Base-by-base conservation (phyloP, 2,329 filamentous ascomycete species). In the Madurella fahalii region DNA sequence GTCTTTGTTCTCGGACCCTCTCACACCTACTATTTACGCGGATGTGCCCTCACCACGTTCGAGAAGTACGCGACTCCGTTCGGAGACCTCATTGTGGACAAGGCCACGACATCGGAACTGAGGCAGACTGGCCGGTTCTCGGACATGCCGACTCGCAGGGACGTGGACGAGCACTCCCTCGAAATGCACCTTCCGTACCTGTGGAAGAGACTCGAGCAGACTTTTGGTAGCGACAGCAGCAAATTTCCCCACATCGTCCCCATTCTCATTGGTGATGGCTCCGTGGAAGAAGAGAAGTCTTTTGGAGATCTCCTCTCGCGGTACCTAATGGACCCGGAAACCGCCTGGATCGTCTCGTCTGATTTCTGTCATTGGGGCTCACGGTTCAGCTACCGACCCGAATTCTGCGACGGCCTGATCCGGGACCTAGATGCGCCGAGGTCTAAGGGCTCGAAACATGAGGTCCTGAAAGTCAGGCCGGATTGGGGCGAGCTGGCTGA, bases 151-250 rank as follows among this genome's bases (percentile, higher is more conserved):
- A 72, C 70, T 16, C 65, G 74, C 4, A 77, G 84, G 5, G 94
- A 99, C 65, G 82, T 90, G 58, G 80, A 82, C 5, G 94, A 99
- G 71, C 94, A 99, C 72, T 96, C 90, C 49, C 80, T 97, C 1
- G 94, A 99, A 75, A 95, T 99, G 87, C 94, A 99, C 64, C 78
- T 97, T 9, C 93, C 94, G 0, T 96, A 95, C 67, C 87, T 97
- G 59, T 92, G 91, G 77, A 91, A 92, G 67, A 83, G 89, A 50
- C 78, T 84, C 2, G 65, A 79, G 48, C 73, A 77, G 54, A 77
- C 76, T 0, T 80, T 82, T 58, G 72, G 71, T 0, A 72, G 76
- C n/a, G 53, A 60, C 37, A 45, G 40, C 39, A 53, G 45, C 16
- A 53, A 79, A 4, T 89, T 88, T 63, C 90, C 93, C 0, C 81